A percentile compares a stretch with the other conserved stretches of the same genome.
These are phyloP conservation scores for Mycosarcoma mackinlayi DNA, from an alignment of 1,284 basidiomycete species.

Conservation along the genomic window DNA sequence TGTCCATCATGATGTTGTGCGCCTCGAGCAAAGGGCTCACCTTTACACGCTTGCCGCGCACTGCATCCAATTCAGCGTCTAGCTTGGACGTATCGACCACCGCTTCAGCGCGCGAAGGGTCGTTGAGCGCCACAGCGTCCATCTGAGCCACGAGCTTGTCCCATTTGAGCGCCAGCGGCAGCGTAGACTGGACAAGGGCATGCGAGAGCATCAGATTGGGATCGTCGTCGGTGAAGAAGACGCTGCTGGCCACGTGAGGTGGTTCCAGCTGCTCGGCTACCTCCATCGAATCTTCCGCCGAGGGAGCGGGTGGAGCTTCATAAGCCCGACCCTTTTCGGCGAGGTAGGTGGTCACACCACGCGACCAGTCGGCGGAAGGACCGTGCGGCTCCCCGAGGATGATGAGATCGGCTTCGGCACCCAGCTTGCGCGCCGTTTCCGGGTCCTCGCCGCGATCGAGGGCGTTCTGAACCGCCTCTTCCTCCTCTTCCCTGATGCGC, in stretches of 20 bases:
- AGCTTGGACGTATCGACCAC: conserved; percentile 37
- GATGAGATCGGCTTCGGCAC: conserved; percentile 65
- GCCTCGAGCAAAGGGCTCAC: conserved; percentile 40
- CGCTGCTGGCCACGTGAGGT: conserved; percentile 30
- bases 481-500: conserved; percentile 50
- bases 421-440: conserved; percentile 58
- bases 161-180: conserved; percentile 60
- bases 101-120: conserved; percentile 19
- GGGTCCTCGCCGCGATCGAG: conserved; percentile 64
- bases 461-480: conserved; percentile 60
- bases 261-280: conserved; percentile 10
- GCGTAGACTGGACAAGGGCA: conserved; percentile 61
- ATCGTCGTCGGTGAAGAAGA: conserved; percentile 55
- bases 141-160: conserved; percentile 56
- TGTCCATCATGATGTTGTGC: conserved; percentile 61
- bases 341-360: conserved; percentile 63
- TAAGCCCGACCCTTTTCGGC: conserved; percentile 61
- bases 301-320: conserved; percentile 51
- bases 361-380: conserved; percentile 57
- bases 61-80: conserved; percentile 38
- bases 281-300: conserved; percentile 7
- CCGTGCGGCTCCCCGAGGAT: conserved; percentile 65
- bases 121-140: conserved; percentile 43
- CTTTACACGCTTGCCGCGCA: conserved; percentile 8
- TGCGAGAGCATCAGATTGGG: conserved; percentile 64